Evolutionary conservation across 2,329 filamentous ascomycete genomes (phyloP).

Genomic region (Pseudocercospora fijiensis): DNA sequence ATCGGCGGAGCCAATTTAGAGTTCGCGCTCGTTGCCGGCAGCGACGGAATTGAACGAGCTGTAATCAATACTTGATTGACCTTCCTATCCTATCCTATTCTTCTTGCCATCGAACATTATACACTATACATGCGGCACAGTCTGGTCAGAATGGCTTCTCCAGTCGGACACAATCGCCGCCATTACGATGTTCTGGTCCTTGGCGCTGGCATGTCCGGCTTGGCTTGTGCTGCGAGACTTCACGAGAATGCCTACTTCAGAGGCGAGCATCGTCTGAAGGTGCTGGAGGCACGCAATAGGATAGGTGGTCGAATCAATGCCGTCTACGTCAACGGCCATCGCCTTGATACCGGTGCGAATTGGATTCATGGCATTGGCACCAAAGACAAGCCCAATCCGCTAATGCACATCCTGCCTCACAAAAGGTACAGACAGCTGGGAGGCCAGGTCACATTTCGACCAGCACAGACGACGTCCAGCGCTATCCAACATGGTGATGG

Average conservation of each 20-base stretch:
- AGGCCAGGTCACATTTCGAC: constrained; percentile 24
- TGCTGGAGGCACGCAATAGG: constrained; percentile 29
- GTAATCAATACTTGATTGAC: neutral
- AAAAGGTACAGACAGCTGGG: constrained; percentile 21
- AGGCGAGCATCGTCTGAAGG: constrained; percentile 20
- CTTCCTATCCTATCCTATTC: neutral
- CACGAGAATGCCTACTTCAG: constrained; percentile 17
- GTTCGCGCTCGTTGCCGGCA: neutral
- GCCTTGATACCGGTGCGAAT: constrained; percentile 31
- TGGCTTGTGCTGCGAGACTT: constrained; percentile 28
- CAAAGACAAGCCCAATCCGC: constrained; percentile 26
- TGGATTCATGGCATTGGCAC: constrained; percentile 34
- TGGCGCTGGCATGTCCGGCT: constrained; percentile 31
- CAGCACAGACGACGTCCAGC: neutral
- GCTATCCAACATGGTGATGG: neutral
- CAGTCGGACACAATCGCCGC: neutral
- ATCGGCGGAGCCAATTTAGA: neutral
- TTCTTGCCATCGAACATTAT: neutral
- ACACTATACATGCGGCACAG: constrained; percentile 1
- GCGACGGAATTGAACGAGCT: neutral
- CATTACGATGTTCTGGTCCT: constrained; percentile 21
- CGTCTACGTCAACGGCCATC: constrained; percentile 25
- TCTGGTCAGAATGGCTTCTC: constrained; percentile 10
- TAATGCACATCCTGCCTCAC: constrained; percentile 28
- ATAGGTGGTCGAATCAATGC: constrained; percentile 30